Evolutionary conservation across 2,329 filamentous ascomycete genomes (phyloP), one percentile per base, ranked within the genome.

Genomic region (Colletotrichum sp.): DNA sequence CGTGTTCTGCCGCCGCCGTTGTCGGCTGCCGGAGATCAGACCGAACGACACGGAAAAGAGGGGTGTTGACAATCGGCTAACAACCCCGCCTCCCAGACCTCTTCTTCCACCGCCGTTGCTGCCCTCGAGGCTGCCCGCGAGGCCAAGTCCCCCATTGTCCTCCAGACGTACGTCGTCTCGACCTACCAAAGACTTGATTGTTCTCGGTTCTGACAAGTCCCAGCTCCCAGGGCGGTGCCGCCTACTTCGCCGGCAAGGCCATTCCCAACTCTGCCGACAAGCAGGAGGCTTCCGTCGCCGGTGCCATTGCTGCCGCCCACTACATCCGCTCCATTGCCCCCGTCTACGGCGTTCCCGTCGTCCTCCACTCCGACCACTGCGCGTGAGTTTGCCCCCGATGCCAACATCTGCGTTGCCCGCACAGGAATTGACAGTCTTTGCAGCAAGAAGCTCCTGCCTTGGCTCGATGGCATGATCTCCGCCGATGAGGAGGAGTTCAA

Each of bases 281-380:
- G 88, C 97, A 98, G 89, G 90, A 93, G 82, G 96, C 96, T 77
- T 98, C 96, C 80, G 94, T 99, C 84, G 93, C 93, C 75, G 97
- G 97, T 85, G 90, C 95, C 85, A 88, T 99, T 79, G 96, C 97
- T 78, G 96, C 92, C 81, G 97, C 97, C 81, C 95, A 98, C 90
- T 99, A 95, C 90, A 95, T 98, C 89, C 95, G 96, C 84, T 90
- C 94, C 80, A 89, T 99, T 82, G 95, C 97, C 69, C 95, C 96
- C 77, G 81, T 91, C 81, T 99, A 99, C 88, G 95, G 94, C 81
- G 89, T 99, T 80, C 96, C 96, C 83, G 95, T 98, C 81, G 90
- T 99, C 82, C 93, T 99, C 77, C 96, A 98, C 92, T 98, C 96
- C 85, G 97, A 99, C 87, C 97, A 99, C 91, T 98, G 96, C 89